Percentiles rank a stretch among this genome's conserved stretches.
phyloP scores from a whole-genome alignment of 2,329 filamentous ascomycete genomes.

The Cladosporium cucumerinum region DNA sequence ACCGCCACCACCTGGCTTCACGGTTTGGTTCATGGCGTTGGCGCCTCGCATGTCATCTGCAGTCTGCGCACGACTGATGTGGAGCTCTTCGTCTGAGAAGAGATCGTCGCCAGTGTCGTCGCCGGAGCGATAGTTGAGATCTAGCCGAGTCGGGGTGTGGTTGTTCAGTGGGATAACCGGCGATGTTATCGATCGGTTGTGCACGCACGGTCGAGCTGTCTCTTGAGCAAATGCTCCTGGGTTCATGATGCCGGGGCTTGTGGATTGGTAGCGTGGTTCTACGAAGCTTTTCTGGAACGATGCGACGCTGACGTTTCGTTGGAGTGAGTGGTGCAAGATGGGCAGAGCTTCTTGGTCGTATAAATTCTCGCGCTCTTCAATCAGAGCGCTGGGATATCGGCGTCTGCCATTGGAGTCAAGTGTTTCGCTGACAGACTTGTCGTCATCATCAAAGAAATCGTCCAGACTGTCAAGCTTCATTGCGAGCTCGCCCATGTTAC shows the following conservation, averaged over 20 bases:
- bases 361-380: slow-evolving; percentile 69
- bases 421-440: slow-evolving; percentile 27
- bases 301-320: slow-evolving; percentile 65
- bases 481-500: slow-evolving; percentile 77
- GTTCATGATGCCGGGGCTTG: slow-evolving; percentile 47
- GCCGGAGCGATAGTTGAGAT: slow-evolving; percentile 66
- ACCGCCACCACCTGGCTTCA: neutral
- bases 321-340: slow-evolving; percentile 78
- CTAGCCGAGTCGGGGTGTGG: slow-evolving; percentile 41
- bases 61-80: slow-evolving; percentile 42
- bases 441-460: slow-evolving; percentile 53
- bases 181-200: slow-evolving; percentile 80
- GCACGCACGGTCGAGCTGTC: slow-evolving; percentile 58
- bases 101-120: slow-evolving; percentile 63
- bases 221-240: slow-evolving; percentile 54
- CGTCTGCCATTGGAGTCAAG: slow-evolving; percentile 19
- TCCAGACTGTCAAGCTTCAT: slow-evolving; percentile 54
- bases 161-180: slow-evolving; percentile 51
- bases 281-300: slow-evolving; percentile 87
- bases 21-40: slow-evolving; percentile 30
- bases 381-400: slow-evolving; percentile 24
- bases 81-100: slow-evolving; percentile 71
- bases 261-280: slow-evolving; percentile 59
- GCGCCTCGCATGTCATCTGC: slow-evolving; percentile 18
- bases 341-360: slow-evolving; percentile 93